Evolutionary conservation across 108 stramenopile species (phyloP).

Genomic region (Epithemia pelagica): DNA sequence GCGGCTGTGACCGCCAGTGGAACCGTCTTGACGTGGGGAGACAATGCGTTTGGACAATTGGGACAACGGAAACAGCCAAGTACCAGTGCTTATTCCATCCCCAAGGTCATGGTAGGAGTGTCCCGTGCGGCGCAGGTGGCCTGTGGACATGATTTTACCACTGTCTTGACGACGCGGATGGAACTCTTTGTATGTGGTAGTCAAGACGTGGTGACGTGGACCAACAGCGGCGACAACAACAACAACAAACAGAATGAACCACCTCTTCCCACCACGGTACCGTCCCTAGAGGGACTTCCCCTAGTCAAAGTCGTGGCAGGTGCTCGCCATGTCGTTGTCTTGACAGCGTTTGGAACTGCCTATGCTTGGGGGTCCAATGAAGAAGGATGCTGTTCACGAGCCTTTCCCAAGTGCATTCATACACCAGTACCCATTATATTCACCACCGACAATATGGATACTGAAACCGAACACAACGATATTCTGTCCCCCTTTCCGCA

Average conservation of each 20-base stretch:
- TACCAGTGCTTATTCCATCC: slow-evolving; percentile 23
- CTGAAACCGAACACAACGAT: neutral
- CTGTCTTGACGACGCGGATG: slow-evolving; percentile 67
- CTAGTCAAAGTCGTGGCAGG: slow-evolving; percentile 57
- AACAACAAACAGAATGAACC: slow-evolving; percentile 10
- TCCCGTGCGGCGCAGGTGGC: slow-evolving; percentile 39
- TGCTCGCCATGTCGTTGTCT: slow-evolving; percentile 52
- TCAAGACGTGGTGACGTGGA: slow-evolving; percentile 34
- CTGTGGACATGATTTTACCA: slow-evolving; percentile 53
- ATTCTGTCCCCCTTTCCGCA: neutral
- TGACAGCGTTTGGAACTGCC: slow-evolving; percentile 65
- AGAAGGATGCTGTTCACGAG: slow-evolving; percentile 53
- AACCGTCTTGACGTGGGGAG: slow-evolving; percentile 66
- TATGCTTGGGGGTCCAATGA: slow-evolving; percentile 62
- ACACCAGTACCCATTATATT: slow-evolving; percentile 47
- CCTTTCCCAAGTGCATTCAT: slow-evolving; percentile 38
- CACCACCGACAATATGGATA: slow-evolving; percentile 10
- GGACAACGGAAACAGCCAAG: slow-evolving; percentile 32
- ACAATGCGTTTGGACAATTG: slow-evolving; percentile 52
- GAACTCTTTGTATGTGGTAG: slow-evolving; percentile 44
- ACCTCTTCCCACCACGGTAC: slow-evolving; percentile 30
- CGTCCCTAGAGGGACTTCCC: slow-evolving; percentile 52
- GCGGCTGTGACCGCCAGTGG: slow-evolving; percentile 58
- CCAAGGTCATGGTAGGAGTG: slow-evolving; percentile 27
- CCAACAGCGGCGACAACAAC: neutral